Evolutionary conservation across 2,329 filamentous ascomycete genomes (phyloP).

Genomic region (Alternaria gansuensis): DNA sequence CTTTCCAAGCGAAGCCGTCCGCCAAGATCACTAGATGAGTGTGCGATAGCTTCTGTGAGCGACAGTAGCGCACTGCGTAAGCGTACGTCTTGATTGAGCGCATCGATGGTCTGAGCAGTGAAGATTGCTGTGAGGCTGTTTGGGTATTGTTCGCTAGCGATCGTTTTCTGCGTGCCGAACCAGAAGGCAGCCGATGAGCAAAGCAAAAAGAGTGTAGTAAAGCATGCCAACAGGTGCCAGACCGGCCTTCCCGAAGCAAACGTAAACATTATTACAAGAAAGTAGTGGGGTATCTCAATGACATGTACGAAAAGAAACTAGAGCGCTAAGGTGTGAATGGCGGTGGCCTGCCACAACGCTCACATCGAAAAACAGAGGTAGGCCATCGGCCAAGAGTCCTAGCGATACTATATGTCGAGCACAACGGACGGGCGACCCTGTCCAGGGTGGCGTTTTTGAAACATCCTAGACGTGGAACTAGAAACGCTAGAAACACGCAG

Average conservation of each 20-base stretch:
- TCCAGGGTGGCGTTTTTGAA: slow-evolving; percentile 28
- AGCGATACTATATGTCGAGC: slow-evolving; percentile 26
- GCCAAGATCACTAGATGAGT: slow-evolving; percentile 33
- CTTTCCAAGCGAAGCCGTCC: slow-evolving; percentile 21
- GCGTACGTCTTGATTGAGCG: slow-evolving; percentile 35
- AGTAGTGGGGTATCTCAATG: slow-evolving; percentile 18
- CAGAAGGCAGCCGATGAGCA: slow-evolving; percentile 29
- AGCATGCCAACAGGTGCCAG: slow-evolving; percentile 38
- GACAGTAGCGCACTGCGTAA: slow-evolving; percentile 36
- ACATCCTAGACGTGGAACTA: slow-evolving; percentile 37
- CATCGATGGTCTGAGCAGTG: slow-evolving; percentile 35
- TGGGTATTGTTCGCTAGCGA: slow-evolving; percentile 7
- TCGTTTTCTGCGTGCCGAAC: slow-evolving; percentile 22
- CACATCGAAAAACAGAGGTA: slow-evolving; percentile 3
- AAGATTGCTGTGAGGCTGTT: slow-evolving; percentile 26
- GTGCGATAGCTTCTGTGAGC: slow-evolving; percentile 34
- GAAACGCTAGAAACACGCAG: slow-evolving; percentile 20
- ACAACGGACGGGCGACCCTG: slow-evolving; percentile 2
- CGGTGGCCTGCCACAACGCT: slow-evolving; percentile 21
- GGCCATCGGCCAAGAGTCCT: slow-evolving; percentile 6
- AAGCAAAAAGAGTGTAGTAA: slow-evolving; percentile 28
- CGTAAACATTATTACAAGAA: slow-evolving; percentile 41
- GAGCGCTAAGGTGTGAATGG: slow-evolving; percentile 12
- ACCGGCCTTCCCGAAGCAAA: slow-evolving; percentile 32
- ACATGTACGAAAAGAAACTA: slow-evolving; percentile 15